Evolutionary conservation across 495 filamentous ascomycete species (phyloP).

Genomic region (Tuber brumale): DNA sequence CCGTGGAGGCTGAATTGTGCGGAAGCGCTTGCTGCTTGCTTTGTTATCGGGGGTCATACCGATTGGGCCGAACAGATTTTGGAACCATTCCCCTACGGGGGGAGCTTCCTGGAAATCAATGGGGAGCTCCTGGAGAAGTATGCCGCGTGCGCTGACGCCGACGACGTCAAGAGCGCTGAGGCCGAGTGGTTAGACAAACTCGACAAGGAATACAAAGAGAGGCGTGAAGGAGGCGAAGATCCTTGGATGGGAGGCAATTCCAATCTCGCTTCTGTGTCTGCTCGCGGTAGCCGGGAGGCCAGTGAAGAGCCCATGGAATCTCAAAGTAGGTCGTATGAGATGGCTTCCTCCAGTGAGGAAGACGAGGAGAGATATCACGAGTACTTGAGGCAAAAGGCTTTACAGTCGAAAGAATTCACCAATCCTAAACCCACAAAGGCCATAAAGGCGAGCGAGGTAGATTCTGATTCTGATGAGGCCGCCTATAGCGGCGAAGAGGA

Average conservation of each 20-base stretch:
- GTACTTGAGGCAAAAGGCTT: conserved; percentile 72
- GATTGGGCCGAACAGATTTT: conserved; percentile 85
- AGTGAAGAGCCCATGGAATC: conserved; percentile 50
- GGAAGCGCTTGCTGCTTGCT: conserved; percentile 86
- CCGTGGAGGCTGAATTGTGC: conserved; percentile 93
- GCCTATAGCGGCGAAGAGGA: conserved; percentile 58
- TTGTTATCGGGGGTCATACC: conserved; percentile 80
- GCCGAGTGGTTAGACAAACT: conserved; percentile 80
- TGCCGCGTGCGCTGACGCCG: conserved; percentile 72
- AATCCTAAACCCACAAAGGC: conserved; percentile 52
- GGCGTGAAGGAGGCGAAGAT: conserved; percentile 57
- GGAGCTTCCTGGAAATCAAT: conserved; percentile 84
- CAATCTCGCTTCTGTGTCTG: conserved; percentile 52
- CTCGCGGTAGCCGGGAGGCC: conserved; percentile 44
- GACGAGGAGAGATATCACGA: conserved; percentile 88
- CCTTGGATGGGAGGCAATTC: conserved; percentile 70
- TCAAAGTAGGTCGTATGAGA: conserved; percentile 47
- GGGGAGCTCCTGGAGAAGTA: conserved; percentile 73
- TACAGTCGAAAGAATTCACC: conserved; percentile 78
- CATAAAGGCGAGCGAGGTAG: conserved; percentile 55
- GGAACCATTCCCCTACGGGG: conserved; percentile 77
- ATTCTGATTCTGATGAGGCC: conserved; percentile 67
- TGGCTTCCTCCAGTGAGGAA: conserved; percentile 56
- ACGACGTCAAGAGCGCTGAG: conserved; percentile 80
- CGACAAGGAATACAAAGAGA: conserved; percentile 81